A percentile compares a stretch with the other conserved stretches of the same genome.
These are phyloP conservation scores for Melanomma pulvis-pyrius DNA, from an alignment of 495 filamentous ascomycete species.

Conservation along the genomic window DNA sequence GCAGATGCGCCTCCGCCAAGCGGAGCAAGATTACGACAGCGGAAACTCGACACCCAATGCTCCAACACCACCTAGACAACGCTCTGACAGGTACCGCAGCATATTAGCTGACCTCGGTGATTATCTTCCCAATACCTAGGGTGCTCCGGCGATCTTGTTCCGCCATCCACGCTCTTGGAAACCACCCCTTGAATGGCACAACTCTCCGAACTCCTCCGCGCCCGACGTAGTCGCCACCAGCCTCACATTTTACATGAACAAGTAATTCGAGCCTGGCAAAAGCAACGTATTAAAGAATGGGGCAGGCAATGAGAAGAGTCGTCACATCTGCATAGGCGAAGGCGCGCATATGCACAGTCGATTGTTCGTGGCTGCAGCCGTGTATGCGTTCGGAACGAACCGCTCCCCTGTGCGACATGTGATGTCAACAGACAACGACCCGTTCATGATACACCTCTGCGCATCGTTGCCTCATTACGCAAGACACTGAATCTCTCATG, in stretches of 20 bases:
- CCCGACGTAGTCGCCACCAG: neutral
- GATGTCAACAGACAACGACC: slow-evolving; percentile 1
- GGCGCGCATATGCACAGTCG: neutral
- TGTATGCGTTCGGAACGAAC: slow-evolving; percentile 1
- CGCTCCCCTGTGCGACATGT: slow-evolving; percentile 5
- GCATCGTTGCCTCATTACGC: slow-evolving; percentile 3
- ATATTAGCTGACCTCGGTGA: neutral
- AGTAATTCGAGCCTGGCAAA: too few species aligned
- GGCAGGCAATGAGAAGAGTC: neutral
- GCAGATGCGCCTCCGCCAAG: slow-evolving; percentile 18
- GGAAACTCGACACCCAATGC: slow-evolving; percentile 9
- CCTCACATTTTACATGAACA: slow-evolving; percentile 17
- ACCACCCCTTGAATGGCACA: neutral
- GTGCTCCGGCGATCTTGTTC: slow-evolving; percentile 22
- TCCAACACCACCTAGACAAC: slow-evolving; percentile 3
- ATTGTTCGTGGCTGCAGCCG: neutral
- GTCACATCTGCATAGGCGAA: neutral
- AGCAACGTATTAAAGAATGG: neutral
- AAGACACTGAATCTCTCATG: slow-evolving; percentile 13
- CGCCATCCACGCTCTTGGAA: slow-evolving; percentile 28
- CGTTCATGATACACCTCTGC: neutral
- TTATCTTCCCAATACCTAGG: slow-evolving; percentile 14
- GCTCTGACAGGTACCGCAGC: slow-evolving; percentile 18
- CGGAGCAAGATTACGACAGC: slow-evolving; percentile 1
- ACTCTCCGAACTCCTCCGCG: neutral